Base-by-base conservation (phyloP, 2,329 filamentous ascomycete genomes). In the Fusarium domesticum region DNA sequence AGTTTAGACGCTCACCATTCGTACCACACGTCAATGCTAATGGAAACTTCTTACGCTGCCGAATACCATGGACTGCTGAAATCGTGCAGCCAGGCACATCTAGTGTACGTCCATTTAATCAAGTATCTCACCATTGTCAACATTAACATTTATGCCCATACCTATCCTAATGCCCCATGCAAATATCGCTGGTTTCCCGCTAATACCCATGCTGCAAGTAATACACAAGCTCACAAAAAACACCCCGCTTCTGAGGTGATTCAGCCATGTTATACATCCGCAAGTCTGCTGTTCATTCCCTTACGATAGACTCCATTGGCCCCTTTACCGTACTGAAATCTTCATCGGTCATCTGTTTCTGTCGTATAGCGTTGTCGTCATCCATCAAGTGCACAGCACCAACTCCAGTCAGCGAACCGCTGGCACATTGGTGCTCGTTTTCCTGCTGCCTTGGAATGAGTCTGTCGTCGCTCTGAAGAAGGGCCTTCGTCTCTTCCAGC, bases 261-360 rank as follows among this genome's bases (percentile, higher is more conserved):
- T 8, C 32, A 34, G 32, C 10, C 17, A 15, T 34, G 32, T 10
- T 28, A 12, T 8, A 28, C 23, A 11, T 28, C 14, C 23, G 14
- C 23, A 28, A 5, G 7, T 28, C 23, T 28, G 14, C 23, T 28
- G 8, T 28, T 28, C 23, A 28, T 28, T 28, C 23, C 23, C 14
- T 28, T 28, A 28, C 42, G 36, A 57, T 48, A 37, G 50, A 30
- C 25, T 43, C 35, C 45, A 36, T 39, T 25, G 25, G 35, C 42
- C 34, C n/a, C 25, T 48, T 40, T 35, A 39, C 28, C 37, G 31
- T 42, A 15, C 40, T 48, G 39, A 48, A 43, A 39, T 49, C 42
- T 18, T 60, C 49, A 38, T 60, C 48, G 47, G 50, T 57, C 48
- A 36, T 48, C 23, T 44, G 36, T 35, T 46, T 54, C 33, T 43